Conservation (phyloP, 306 rosid genomes). For the Arachis stenosperma region DNA sequence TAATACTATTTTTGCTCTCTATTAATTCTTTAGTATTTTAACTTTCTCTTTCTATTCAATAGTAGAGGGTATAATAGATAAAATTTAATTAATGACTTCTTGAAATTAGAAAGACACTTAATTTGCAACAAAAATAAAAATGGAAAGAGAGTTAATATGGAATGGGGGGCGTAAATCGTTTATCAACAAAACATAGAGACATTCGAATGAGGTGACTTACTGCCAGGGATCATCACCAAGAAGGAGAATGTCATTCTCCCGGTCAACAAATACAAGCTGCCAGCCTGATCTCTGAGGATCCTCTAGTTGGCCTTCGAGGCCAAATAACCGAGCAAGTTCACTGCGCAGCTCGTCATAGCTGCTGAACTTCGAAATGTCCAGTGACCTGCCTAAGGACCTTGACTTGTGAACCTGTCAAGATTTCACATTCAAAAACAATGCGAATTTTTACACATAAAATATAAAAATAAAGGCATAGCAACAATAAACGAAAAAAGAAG, state of each 20-base stretch:
- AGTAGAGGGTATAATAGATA: no score
- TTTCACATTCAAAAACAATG: slow-evolving; percentile 22
- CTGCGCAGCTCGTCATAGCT: slow-evolving; percentile 87
- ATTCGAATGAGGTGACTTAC: slow-evolving; percentile 50
- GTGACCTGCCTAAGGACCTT: slow-evolving; percentile 80
- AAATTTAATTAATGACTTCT: no score
- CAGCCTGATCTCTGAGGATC: slow-evolving; percentile 99
- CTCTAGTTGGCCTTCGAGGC: slow-evolving; percentile 91
- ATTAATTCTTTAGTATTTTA: no score
- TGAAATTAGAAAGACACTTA: no score
- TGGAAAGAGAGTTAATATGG: no score
- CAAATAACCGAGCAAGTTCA: slow-evolving; percentile 84
- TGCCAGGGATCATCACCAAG: slow-evolving; percentile 94
- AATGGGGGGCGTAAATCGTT: no score
- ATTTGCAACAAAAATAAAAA: no score
- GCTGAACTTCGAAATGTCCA: slow-evolving; percentile 85
- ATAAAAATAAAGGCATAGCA: slow-evolving; percentile 5
- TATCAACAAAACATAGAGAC: neutral
- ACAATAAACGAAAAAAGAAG: neutral
- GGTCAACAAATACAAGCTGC: slow-evolving; percentile 99
- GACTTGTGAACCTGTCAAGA: slow-evolving; percentile 68
- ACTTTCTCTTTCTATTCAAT: no score
- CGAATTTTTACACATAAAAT: neutral
- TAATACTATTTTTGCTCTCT: no score
- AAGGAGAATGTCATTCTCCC: slow-evolving; percentile 94